phyloP scores from a whole-genome alignment of 2,329 filamentous ascomycete genomes.

The Fusarium sp. region DNA sequence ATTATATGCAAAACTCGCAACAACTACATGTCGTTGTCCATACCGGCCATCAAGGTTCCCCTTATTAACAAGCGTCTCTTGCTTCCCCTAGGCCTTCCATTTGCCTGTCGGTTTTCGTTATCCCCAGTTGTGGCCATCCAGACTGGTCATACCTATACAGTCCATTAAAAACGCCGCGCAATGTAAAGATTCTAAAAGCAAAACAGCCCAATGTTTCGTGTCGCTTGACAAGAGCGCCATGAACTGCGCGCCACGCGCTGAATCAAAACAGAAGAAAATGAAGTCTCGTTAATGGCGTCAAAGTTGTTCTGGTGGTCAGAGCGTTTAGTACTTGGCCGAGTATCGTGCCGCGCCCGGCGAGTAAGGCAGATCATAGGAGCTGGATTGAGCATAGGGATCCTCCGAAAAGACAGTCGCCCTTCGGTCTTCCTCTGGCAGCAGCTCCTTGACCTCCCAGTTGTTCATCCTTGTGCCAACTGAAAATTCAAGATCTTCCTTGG shows the following conservation, averaged over 20 bases:
- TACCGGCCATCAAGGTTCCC: conserved; percentile 7
- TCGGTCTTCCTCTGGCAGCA: conserved; percentile 82
- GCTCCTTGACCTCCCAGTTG: conserved; percentile 98
- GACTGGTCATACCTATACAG: conserved; percentile 5
- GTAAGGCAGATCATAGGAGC: conserved; percentile 62
- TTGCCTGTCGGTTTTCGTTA: conserved; percentile 18
- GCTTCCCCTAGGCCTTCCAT: conserved; percentile 4
- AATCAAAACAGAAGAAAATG: conserved; percentile 28
- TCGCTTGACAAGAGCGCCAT: neutral
- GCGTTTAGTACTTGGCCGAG: conserved; percentile 57
- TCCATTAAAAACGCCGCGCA: conserved; percentile 37
- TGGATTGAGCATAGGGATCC: conserved; percentile 69
- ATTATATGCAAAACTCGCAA: conserved; percentile 26
- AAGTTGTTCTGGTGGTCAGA: conserved; percentile 1
- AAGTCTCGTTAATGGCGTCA: conserved; percentile 32
- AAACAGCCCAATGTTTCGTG: conserved; percentile 5
- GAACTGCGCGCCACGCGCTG: conserved; percentile 17
- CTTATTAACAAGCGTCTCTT: conserved; percentile 26
- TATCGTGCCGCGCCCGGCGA: conserved; percentile 56
- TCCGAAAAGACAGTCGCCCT: conserved; percentile 78
- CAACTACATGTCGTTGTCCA: conserved; percentile 6
- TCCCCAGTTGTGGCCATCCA: conserved; percentile 4
- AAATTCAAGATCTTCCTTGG: conserved; percentile 97
- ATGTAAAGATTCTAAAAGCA: conserved; percentile 33
- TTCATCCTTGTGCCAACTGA: conserved; percentile 94